Evolutionary conservation across 306 rosid species (phyloP).

Genomic region (Leucaena leucocephala): DNA sequence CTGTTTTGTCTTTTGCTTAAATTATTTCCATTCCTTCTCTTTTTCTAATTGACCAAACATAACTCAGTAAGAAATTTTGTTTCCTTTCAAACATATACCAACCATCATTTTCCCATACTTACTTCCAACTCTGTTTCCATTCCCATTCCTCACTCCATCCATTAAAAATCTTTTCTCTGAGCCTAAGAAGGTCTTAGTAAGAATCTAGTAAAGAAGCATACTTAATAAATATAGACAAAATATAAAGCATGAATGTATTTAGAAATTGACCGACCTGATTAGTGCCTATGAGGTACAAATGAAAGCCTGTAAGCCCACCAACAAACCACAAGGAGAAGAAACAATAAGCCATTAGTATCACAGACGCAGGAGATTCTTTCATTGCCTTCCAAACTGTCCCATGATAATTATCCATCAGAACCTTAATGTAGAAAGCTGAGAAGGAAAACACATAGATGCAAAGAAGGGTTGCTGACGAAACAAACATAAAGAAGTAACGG

Average conservation of each 20-base stretch:
- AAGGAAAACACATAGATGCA: conserved; percentile 83
- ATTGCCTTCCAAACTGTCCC: conserved; percentile 88
- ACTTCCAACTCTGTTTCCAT: background rate
- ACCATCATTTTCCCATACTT: background rate
- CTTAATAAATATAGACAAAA: conserved; percentile 24
- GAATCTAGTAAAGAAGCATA: conserved; percentile 3
- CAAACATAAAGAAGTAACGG: conserved; percentile 84
- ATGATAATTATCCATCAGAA: conserved; percentile 64
- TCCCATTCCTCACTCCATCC: background rate
- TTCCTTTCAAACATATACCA: background rate
- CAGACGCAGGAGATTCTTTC: conserved; percentile 88
- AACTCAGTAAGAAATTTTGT: background rate
- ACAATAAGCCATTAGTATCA: conserved; percentile 80
- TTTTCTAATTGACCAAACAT: background rate
- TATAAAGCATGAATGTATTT: conserved; percentile 31
- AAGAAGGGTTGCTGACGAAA: conserved; percentile 87
- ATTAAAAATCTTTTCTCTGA: background rate
- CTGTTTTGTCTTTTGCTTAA: background rate
- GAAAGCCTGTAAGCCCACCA: conserved; percentile 94
- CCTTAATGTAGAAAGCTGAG: conserved; percentile 83
- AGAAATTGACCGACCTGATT: conserved; percentile 72
- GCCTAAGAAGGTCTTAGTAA: background rate
- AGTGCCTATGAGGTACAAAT: conserved; percentile 82
- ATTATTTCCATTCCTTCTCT: background rate
- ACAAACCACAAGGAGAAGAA: conserved; percentile 91